Base-by-base conservation (phyloP, 176 grass and related monocot genomes). In the Avena insularis region DNA sequence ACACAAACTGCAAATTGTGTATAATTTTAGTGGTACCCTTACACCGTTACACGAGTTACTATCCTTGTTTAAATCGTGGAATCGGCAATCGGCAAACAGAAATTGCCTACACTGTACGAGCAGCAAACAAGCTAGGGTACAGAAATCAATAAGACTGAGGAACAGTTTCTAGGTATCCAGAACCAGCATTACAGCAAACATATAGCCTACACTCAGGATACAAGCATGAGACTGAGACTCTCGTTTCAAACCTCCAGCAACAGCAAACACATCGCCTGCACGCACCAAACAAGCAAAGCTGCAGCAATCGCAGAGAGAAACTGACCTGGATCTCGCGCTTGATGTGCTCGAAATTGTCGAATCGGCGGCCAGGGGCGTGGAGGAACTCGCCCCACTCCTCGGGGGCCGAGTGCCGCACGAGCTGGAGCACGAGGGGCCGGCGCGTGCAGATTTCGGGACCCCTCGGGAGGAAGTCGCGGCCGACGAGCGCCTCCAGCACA, bases 371-470 rank as follows among this genome's bases (percentile, higher is more conserved):
- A 8, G 85, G 82, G 5, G 67, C 38, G 49, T 98, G 96, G 40
- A 95, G 92, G 82, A 98, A 96, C 85, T 98, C 96, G 31, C 96
- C 96, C 91, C 93, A 98, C 49, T 98, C 96, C 51, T 92, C 92
- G 33, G 88, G 55, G 19, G 21, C 85, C 73, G 82, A 48, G 43
- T 88, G 89, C n/a, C 89, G 88, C 53, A 98, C 96, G 16, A 98
- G 94, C 87, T 96, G 91, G 81, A 98, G 89, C 58, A 98, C 96
- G 4, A 96, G 90, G 3, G 96, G 96, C 2, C 93, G 87, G 59
- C 96, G 93, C 11, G 96, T 98, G 71, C 92, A 95, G 89, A 93
- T 92, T 62, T 93, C 91, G 19, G 91, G 82, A 19, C 96, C 96
- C 48, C 96, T 87, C 14, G 96, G 93, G 35, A 98, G 87, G 79